Conservation (phyloP, 306 rosid genomes). For the Dalbergia oliveri region DNA sequence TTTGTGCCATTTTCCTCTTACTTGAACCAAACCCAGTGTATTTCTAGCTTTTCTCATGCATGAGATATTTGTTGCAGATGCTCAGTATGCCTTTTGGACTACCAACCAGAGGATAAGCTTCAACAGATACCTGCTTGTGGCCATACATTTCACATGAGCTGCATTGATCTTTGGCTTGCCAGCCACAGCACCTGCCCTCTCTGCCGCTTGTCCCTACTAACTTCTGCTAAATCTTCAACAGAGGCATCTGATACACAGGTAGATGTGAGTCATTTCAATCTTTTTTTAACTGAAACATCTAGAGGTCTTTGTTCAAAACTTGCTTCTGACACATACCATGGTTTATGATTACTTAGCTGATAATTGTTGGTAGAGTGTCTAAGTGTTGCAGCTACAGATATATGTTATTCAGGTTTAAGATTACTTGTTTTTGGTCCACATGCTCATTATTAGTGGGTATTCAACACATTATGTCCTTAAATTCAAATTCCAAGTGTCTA, state of each 20-base stretch:
- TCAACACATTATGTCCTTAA: background rate
- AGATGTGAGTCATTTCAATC: constrained; percentile 15
- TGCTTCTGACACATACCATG: background rate
- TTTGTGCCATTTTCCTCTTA: constrained; percentile 1
- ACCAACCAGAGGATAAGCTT: constrained; percentile 82
- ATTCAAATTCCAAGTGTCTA: background rate
- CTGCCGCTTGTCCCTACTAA: constrained; percentile 80
- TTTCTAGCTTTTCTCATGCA: constrained; percentile 30
- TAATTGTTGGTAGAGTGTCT: constrained; percentile 16
- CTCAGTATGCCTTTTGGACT: constrained; percentile 87
- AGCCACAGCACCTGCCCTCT: constrained; percentile 92
- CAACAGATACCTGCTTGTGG: constrained; percentile 91
- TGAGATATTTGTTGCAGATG: constrained; percentile 60
- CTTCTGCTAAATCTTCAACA: constrained; percentile 56
- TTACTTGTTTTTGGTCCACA: background rate
- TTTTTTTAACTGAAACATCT: background rate
- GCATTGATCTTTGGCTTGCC: constrained; percentile 93
- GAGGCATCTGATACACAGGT: constrained; percentile 51
- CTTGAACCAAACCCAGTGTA: background rate
- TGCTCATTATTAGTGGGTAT: background rate
- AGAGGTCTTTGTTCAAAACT: background rate
- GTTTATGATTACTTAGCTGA: constrained; percentile 4
- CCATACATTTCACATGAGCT: constrained; percentile 83
- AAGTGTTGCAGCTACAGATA: constrained; percentile 29
- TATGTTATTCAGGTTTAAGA: background rate